Evolutionary conservation across 495 filamentous ascomycete species (phyloP), one percentile per base, ranked within the genome.

Genomic region (Trichoderma reesei): DNA sequence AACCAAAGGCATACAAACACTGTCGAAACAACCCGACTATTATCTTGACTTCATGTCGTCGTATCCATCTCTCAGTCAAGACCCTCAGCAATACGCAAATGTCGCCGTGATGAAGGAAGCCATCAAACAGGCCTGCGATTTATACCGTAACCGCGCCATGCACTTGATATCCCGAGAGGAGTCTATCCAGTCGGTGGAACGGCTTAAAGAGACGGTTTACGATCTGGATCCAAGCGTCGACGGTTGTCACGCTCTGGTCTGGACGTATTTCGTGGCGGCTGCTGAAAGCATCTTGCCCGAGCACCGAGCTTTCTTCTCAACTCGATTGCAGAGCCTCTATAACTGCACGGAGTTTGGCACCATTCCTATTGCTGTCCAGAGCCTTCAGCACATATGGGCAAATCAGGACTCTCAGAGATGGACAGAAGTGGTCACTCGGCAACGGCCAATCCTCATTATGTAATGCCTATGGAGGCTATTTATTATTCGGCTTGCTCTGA

Each of bases 11-110:
- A 10, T 56, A 14, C 51, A 56, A 56, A 34, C 26, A 3, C 14
- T 56, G 31, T 56, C 51, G 31, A 56, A 56, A 16, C 51, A 26
- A 20, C 51, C 51, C 51, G 51, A 56, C 51, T 56, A 56, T 26
- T 56, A 56, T 31, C 26, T 56, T 5, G 51, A 56, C 31, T 56
- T 56, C 26, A 56, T 56, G 51, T 56, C 51, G 10, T 56, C 51
- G 26, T 33, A 33, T 16, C 51, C 51, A 36, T 56, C 51, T 1
- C 26, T 56, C 51, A 33, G 18, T 6, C 31, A 56, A 34, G 51
- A 34, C 11, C 20, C 51, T 10, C 26, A 56, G 31, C 51, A 56
- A 6, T 56, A 34, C 26, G 31, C 51, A 20, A 56, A 56, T 16
- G 51, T 56, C 8, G 20, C 51, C 16, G 14, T 34, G 9, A 56